phyloP scores from a whole-genome alignment of 192 early-diverging fungal genomes.

The Backusella australiensis region DNA sequence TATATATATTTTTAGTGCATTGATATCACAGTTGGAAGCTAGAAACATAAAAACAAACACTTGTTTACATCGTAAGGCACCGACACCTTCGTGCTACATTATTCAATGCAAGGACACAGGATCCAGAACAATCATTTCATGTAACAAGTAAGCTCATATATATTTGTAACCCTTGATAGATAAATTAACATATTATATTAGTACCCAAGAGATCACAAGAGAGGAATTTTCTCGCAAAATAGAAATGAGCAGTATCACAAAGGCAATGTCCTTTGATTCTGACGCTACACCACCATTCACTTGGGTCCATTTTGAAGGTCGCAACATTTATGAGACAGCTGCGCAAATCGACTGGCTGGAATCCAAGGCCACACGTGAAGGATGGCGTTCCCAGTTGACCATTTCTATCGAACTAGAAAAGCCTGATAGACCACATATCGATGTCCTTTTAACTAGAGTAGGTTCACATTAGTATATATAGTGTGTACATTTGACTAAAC shows the following conservation, averaged over 20 bases:
- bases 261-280: slow-evolving; percentile 6
- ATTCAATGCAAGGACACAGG: slow-evolving; percentile 47
- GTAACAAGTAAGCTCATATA: slow-evolving; percentile 39
- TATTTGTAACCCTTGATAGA: not conserved
- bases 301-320: slow-evolving; percentile 72
- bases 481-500: not conserved
- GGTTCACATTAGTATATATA: not conserved
- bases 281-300: slow-evolving; percentile 30
- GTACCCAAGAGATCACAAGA: slow-evolving; percentile 54
- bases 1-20: slow-evolving; percentile 29
- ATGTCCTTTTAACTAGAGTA: slow-evolving; percentile 46
- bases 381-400: slow-evolving; percentile 46
- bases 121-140: slow-evolving; percentile 63
- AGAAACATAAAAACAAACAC: slow-evolving; percentile 43
- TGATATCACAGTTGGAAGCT: slow-evolving; percentile 36
- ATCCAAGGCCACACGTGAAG: slow-evolving; percentile 31
- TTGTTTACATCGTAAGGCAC: slow-evolving; percentile 37
- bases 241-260: slow-evolving; percentile 30
- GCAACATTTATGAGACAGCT: slow-evolving; percentile 48
- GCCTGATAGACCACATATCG: slow-evolving; percentile 57
- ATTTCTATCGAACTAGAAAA: slow-evolving; percentile 74
- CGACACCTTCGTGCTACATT: slow-evolving; percentile 50
- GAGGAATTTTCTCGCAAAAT: slow-evolving; percentile 54
- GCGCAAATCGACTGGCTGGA: slow-evolving; percentile 57
- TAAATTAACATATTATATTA: slow-evolving; percentile 19